phyloP scores from a whole-genome alignment of 805 yeast genomes.

The Saccharomycopsis selenospora region DNA sequence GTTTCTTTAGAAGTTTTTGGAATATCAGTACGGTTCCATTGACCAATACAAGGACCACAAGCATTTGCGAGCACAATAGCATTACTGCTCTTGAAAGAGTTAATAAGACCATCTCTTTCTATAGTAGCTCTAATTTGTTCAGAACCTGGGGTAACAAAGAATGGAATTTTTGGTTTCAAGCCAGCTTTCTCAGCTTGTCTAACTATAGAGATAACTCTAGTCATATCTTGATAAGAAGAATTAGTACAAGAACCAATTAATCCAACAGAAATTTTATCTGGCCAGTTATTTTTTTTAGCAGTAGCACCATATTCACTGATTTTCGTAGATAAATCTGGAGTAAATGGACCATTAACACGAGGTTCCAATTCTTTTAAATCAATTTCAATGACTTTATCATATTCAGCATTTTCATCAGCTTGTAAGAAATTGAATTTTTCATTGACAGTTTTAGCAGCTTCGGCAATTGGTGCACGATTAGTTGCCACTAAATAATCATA shows the following conservation, averaged over 20 bases:
- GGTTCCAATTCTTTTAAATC: slow-evolving; percentile 86
- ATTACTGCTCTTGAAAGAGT: slow-evolving; percentile 76
- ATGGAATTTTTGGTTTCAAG: slow-evolving; percentile 81
- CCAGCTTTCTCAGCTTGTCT: slow-evolving; percentile 83
- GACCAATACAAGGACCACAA: slow-evolving; percentile 99
- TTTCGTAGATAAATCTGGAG: slow-evolving; percentile 96
- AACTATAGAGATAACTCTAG: slow-evolving; percentile 87
- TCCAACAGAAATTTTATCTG: slow-evolving; percentile 79
- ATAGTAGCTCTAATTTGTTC: slow-evolving; percentile 97
- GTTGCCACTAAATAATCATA: slow-evolving; percentile 77
- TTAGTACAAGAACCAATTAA: slow-evolving; percentile 97
- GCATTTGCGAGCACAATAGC: slow-evolving; percentile 94
- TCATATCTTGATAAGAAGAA: slow-evolving; percentile 97
- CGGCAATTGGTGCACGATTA: slow-evolving; percentile 74
- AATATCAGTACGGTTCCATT: slow-evolving; percentile 82
- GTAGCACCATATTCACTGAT: slow-evolving; percentile 71
- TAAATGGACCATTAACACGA: slow-evolving; percentile 94
- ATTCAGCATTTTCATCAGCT: slow-evolving; percentile 85
- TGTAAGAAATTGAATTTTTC: slow-evolving; percentile 53
- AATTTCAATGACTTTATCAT: slow-evolving; percentile 88
- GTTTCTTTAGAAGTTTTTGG: slow-evolving; percentile 53
- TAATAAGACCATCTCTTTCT: slow-evolving; percentile 86
- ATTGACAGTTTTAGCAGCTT: slow-evolving; percentile 61
- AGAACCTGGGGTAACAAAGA: slow-evolving; percentile 96
- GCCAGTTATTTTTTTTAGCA: slow-evolving; percentile 76